Evolutionary conservation across 2,329 filamentous ascomycete genomes (phyloP).

Genomic region (Blumeriella jaapii): DNA sequence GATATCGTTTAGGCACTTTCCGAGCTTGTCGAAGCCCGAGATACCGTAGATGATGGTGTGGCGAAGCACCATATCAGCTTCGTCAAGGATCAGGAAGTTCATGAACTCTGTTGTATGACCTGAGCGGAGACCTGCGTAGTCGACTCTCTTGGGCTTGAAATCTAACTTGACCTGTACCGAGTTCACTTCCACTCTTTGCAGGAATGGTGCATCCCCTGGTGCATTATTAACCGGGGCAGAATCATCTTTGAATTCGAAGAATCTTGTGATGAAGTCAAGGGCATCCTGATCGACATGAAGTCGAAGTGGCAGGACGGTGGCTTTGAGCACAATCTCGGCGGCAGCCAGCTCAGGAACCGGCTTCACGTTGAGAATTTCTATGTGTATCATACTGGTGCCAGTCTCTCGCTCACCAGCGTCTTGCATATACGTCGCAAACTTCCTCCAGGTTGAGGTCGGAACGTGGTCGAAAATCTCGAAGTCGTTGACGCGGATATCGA

Average conservation of each 20-base stretch:
- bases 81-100: conserved; percentile 93
- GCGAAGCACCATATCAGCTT: conserved; percentile 72
- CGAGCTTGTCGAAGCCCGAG: conserved; percentile 79
- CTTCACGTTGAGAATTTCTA: conserved; percentile 80
- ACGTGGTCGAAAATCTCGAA: conserved; percentile 91
- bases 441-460: conserved; percentile 94
- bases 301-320: conserved; percentile 69
- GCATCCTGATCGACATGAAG: conserved; percentile 96
- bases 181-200: conserved; percentile 82
- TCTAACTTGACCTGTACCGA: conserved; percentile 77
- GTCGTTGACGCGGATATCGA: conserved; percentile 72
- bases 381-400: conserved; percentile 77
- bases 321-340: conserved; percentile 77
- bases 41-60: conserved; percentile 91
- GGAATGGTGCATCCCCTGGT: conserved; percentile 66
- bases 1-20: conserved; percentile 83
- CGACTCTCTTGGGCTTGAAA: conserved; percentile 97
- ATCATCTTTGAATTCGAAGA: conserved; percentile 96
- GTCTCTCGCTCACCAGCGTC: conserved; percentile 80
- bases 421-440: conserved; percentile 88
- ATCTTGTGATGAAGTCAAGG: conserved; percentile 89
- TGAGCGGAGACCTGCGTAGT: conserved; percentile 84
- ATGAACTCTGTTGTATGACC: conserved; percentile 96
- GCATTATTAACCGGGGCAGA: conserved; percentile 41
- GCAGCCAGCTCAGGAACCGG: conserved; percentile 76